Conservation (phyloP, 108 stramenopile species). For the Discostella stelligeroides region DNA sequence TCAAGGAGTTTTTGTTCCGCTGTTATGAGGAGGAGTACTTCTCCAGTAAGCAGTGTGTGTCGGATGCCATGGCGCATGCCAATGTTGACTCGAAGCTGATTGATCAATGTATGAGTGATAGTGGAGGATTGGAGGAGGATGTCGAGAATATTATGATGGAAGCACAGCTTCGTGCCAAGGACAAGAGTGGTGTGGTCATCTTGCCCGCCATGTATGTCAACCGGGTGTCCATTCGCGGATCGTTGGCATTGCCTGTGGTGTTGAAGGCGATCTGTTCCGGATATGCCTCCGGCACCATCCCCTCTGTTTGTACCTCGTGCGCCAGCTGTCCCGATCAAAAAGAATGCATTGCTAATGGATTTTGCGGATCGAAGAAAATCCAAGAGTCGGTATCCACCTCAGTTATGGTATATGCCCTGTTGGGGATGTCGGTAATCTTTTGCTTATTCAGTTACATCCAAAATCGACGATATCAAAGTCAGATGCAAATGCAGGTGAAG, state of each 20-base stretch:
- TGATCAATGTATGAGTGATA: slow-evolving; percentile 86
- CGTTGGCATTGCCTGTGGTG: slow-evolving; percentile 63
- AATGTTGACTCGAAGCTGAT: slow-evolving; percentile 61
- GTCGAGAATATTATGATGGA: slow-evolving; percentile 71
- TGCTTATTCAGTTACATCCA: slow-evolving; percentile 70
- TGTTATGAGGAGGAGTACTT: slow-evolving; percentile 68
- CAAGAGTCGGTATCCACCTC: slow-evolving; percentile 47
- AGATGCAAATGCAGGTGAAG: slow-evolving; percentile 91
- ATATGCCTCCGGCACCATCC: slow-evolving; percentile 76
- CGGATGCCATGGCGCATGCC: slow-evolving; percentile 72
- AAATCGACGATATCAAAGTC: slow-evolving; percentile 75
- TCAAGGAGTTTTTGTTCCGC: slow-evolving; percentile 69
- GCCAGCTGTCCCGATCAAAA: slow-evolving; percentile 36
- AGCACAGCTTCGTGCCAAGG: slow-evolving; percentile 61
- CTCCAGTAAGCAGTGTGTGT: slow-evolving; percentile 77
- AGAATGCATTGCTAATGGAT: slow-evolving; percentile 47
- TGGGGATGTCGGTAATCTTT: slow-evolving; percentile 41
- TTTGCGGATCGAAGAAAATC: slow-evolving; percentile 48
- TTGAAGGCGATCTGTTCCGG: slow-evolving; percentile 93
- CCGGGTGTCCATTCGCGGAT: slow-evolving; percentile 84
- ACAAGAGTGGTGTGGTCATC: slow-evolving; percentile 72
- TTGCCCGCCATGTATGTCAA: slow-evolving; percentile 89
- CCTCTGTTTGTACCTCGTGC: slow-evolving; percentile 72
- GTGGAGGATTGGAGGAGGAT: slow-evolving; percentile 71
- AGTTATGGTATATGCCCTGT: slow-evolving; percentile 44